Conservation (phyloP, 2,329 filamentous ascomycete genomes). For the Penicillium expansum region DNA sequence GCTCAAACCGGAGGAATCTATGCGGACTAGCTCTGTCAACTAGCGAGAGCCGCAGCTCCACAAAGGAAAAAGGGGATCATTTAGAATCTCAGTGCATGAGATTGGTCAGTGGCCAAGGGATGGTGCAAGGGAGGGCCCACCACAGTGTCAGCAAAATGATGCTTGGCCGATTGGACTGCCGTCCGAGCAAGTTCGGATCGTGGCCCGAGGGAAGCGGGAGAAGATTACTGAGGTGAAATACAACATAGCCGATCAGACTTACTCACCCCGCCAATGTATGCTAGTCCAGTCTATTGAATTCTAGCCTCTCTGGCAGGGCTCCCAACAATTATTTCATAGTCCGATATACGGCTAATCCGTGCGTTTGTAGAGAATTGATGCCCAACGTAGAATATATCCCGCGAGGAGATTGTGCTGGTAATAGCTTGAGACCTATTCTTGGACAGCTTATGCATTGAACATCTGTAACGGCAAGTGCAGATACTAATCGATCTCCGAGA, state of each 20-base stretch:
- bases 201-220: constrained; percentile 16
- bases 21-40: not conserved
- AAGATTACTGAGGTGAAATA: constrained; percentile 19
- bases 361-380: not conserved
- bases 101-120: constrained; percentile 9
- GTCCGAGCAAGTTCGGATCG: constrained; percentile 12
- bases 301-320: not conserved
- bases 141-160: not conserved
- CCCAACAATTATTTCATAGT: not conserved
- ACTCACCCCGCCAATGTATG: constrained; percentile 8
- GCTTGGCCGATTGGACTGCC: constrained; percentile 6
- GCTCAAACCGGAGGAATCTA: constrained; percentile 17
- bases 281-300: not conserved
- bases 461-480: not conserved
- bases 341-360: not conserved
- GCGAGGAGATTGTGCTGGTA: not conserved
- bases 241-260: constrained; percentile 18
- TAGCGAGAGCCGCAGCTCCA: constrained; percentile 6
- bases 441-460: not conserved
- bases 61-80: not conserved
- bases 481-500: not conserved
- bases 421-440: not conserved
- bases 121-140: not conserved
- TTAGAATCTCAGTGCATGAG: not conserved
- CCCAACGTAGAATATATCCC: not conserved